phyloP scores from a whole-genome alignment of 345 rosid species.

The Arabidopsis arenosa region DNA sequence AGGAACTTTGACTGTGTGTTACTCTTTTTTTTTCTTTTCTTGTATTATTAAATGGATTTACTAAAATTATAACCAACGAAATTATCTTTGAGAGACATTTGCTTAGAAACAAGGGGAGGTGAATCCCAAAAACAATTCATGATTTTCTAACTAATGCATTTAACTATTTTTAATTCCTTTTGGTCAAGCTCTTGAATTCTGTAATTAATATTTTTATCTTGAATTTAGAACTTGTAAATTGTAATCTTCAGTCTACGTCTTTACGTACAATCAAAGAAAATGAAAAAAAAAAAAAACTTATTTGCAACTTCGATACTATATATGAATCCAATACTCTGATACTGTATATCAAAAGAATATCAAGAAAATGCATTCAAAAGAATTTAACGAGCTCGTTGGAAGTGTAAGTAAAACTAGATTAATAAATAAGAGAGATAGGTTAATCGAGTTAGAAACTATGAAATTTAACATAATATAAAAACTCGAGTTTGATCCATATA shows the following conservation, averaged over 20 bases:
- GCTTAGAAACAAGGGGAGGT: constrained; percentile 33
- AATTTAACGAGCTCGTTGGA: too few species aligned
- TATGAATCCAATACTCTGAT: neutral
- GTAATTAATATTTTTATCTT: neutral
- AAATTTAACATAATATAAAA: too few species aligned
- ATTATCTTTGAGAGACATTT: constrained; percentile 25
- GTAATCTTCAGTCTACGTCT: neutral
- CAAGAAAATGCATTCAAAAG: too few species aligned
- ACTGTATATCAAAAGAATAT: too few species aligned
- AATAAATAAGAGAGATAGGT: too few species aligned
- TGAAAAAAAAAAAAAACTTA: neutral
- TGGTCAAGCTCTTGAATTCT: constrained; percentile 13
- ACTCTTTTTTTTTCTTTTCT: neutral
- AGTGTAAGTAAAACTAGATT: too few species aligned
- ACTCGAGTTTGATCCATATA: too few species aligned
- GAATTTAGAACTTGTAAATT: neutral
- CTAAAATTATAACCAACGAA: neutral
- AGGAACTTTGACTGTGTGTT: constrained; percentile 42
- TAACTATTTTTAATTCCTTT: neutral
- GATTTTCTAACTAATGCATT: neutral
- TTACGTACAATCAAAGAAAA: neutral
- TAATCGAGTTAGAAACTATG: too few species aligned
- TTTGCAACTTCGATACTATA: constrained; percentile 1
- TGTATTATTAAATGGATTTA: neutral
- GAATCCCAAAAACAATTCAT: constrained; percentile 27